Base-by-base conservation (phyloP, 1,139 yeast species). In the Suhomyces panamericanus region DNA sequence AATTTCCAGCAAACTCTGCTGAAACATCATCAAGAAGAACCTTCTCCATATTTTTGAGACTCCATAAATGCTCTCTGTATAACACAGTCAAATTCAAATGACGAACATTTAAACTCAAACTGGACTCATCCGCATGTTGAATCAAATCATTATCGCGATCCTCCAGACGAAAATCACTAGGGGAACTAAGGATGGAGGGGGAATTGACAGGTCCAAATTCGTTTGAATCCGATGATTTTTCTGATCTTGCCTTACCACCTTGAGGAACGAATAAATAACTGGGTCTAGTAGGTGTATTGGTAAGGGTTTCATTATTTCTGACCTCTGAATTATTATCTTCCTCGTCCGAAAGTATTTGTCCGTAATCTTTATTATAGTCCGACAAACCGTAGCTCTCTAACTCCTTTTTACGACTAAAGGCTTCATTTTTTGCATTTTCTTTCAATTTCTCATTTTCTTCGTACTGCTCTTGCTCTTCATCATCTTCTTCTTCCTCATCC, bases 1-100 rank as follows among this genome's bases (percentile, higher is more conserved):
- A 72, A 5, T 85, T 63, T 2, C 87, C 80, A 33, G 70, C 64
- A 61, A 88, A 87, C 6, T 58, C 57, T 0, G 90, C 89, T 48
- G 73, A 67, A 7, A 87, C 66, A 16, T 75, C 67, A 32, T 77
- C 62, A 40, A 87, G 64, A 35, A 82, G 78, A 8, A 40, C 37
- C 35, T 43, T 45, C 7, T 44, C 43, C 16, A 27, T 32, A 20
- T 30, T 22, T 5, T 20, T 28, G n/a, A 36, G 16, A 29, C 20
- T 32, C 38, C 37, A 43, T 4, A 35, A 28, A 8, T 29, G 29
- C 7, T 20, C 27, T 44, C 16, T 43, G 32, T 36, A 34, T 7
- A 33, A 38, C 27, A 36, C 48, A 1, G 41, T 13, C 29, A 43
- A 40, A 36, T 46, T 44, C 14, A 46, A 38, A 32, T 47, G 42